Conservation (phyloP, 495 filamentous ascomycete species). For the Neurospora tetraspora region DNA sequence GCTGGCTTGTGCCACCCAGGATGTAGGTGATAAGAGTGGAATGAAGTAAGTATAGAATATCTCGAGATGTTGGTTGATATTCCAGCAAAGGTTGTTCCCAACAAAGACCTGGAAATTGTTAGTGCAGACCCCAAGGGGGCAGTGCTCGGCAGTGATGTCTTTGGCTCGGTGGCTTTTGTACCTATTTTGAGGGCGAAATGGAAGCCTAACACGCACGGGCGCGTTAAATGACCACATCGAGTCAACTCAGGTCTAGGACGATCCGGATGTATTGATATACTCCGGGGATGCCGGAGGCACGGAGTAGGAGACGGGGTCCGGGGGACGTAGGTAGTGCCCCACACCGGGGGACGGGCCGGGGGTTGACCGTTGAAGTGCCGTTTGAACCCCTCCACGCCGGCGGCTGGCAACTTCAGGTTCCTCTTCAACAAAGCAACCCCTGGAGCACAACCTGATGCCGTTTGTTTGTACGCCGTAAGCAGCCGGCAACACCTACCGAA, state of each 20-base stretch:
- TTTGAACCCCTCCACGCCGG: background rate
- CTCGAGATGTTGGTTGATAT: background rate
- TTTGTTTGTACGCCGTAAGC: background rate
- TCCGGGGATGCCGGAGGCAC: background rate
- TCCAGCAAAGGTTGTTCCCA: background rate
- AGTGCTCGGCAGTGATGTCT: background rate
- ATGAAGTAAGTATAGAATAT: background rate
- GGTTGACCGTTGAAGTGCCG: background rate
- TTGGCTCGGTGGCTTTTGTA: background rate
- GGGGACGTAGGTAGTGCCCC: no score
- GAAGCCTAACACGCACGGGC: background rate
- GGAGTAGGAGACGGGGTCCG: background rate
- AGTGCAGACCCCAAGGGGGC: background rate
- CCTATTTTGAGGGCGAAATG: background rate
- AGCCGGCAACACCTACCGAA: background rate
- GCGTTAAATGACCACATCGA: background rate
- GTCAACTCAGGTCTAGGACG: background rate
- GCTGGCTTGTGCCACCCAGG: background rate
- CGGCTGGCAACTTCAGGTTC: background rate
- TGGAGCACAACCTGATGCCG: background rate
- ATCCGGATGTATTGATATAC: background rate
- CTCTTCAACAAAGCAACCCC: background rate
- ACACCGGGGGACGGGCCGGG: background rate
- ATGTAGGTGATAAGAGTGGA: background rate
- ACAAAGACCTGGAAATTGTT: background rate